Base-by-base conservation (phyloP, 345 rosid genomes). In the Brassica rapa region DNA sequence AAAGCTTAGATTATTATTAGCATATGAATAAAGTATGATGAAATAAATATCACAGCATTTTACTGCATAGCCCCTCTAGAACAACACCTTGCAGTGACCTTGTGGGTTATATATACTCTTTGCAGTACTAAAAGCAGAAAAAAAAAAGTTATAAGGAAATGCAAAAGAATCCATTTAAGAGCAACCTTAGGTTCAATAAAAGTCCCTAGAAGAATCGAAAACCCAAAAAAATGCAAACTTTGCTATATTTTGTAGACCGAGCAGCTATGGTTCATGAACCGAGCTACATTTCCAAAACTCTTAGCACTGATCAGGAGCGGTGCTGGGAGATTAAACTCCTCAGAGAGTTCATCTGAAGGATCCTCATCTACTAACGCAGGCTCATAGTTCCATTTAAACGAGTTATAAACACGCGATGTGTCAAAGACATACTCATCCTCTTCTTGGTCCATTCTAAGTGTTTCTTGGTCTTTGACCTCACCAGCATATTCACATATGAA, bases 231-330 rank as follows among this genome's bases (percentile, higher is more conserved):
- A 63, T 29, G 77, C 49, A 73, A 49, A 49, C 70, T 62, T 12
- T 46, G 53, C 53, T 46, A 43, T 15, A 8, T 5, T 43, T 43
- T 11, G 53, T 43, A 15, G 14, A 12, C n/a, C n/a, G 72, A 76
- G 84, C 98, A 94, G 75, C 97, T 88, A 49, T 94, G 97, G 74
- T 94, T 94, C 95, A 94, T 90, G 81, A 94, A 94, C 35, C 98
- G 87, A 62, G 97, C 89, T n/a, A 94, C 95, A 84, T 94, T 94
- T 30, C 98, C 98, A 59, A 63, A 66, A 66, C 84, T 80, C 71
- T 85, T 92, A 12, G 98, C 91, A 81, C 83, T 86, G 70, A 94
- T 92, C 62, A 89, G 64, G 35, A 94, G 57, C n/a, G 93, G 89
- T 71, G 74, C 85, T 33, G 91, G 90, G 74, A 92, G 64, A 37